Percentiles rank a stretch among this genome's conserved stretches.
Conservation (phyloP, 257 asterid genomes). For the Capsicum rhomboideum region DNA sequence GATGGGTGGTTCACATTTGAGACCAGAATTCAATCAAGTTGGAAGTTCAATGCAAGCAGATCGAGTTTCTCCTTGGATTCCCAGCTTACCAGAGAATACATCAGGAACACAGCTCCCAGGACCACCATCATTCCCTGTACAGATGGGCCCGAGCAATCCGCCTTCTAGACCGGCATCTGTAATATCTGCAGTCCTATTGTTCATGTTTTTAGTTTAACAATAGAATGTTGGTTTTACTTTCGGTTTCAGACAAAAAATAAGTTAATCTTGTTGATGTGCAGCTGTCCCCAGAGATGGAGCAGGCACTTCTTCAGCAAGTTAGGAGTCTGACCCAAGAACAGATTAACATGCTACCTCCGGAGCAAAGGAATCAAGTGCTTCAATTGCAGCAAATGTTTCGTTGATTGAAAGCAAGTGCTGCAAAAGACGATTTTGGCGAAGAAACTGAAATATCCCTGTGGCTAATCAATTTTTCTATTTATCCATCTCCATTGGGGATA, state of each 20-base stretch:
- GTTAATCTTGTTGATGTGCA: slow-evolving; percentile 21
- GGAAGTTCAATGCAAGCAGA: slow-evolving; percentile 69
- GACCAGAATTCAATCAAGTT: slow-evolving; percentile 64
- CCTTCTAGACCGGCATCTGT: slow-evolving; percentile 55
- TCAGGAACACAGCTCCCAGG: slow-evolving; percentile 46
- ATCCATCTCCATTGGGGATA: background rate
- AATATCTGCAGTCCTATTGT: slow-evolving; percentile 10
- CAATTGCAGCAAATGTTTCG: slow-evolving; percentile 94
- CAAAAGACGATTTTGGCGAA: background rate
- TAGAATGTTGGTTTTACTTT: background rate
- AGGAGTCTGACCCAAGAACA: slow-evolving; percentile 91
- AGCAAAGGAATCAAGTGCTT: slow-evolving; percentile 83
- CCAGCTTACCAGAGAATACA: slow-evolving; percentile 44
- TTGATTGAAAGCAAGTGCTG: slow-evolving; percentile 23
- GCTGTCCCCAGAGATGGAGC: slow-evolving; percentile 86
- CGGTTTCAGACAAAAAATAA: background rate
- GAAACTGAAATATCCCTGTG: background rate
- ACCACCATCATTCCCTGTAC: slow-evolving; percentile 47
- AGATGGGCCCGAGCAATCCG: slow-evolving; percentile 60
- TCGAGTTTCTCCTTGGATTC: slow-evolving; percentile 55
- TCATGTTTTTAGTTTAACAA: background rate
- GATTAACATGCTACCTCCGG: slow-evolving; percentile 76
- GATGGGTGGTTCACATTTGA: slow-evolving; percentile 65
- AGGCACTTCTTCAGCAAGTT: slow-evolving; percentile 83
- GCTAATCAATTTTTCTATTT: background rate